A percentile compares a stretch with the other conserved stretches of the same genome.
These are phyloP conservation scores for Cyberlindnera veronae DNA, from an alignment of 805 yeast genomes.

Conservation along the genomic window DNA sequence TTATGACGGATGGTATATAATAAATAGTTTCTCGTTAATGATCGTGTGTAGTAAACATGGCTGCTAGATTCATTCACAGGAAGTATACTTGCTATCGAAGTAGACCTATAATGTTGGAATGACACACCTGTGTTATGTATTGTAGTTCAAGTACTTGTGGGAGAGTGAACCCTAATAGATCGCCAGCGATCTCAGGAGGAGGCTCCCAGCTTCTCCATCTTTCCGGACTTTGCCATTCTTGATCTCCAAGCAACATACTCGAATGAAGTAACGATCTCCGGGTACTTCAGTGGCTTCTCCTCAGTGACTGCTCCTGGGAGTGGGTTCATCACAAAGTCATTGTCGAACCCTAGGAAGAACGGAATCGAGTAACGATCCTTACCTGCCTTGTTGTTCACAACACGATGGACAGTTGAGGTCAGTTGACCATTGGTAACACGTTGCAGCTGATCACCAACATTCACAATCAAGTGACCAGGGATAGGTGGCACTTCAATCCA, in stretches of 20 bases:
- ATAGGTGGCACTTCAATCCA: slow-evolving; percentile 35
- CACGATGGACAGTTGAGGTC: slow-evolving; percentile 39
- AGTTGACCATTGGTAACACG: slow-evolving; percentile 37
- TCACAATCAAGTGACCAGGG: slow-evolving; percentile 33
- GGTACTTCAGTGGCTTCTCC: slow-evolving; percentile 19
- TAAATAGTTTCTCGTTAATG: too few relatives aligned
- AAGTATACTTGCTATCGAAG: too few relatives aligned
- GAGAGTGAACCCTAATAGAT: too few relatives aligned
- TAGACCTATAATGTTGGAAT: too few relatives aligned
- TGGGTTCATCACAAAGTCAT: slow-evolving; percentile 19
- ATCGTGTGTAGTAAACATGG: too few relatives aligned
- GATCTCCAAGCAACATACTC: slow-evolving; percentile 12
- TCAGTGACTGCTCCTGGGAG: slow-evolving; percentile 22
- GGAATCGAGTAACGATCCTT: slow-evolving; percentile 25
- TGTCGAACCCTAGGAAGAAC: slow-evolving; percentile 24
- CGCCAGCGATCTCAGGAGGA: too few relatives aligned
- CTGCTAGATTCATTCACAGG: too few relatives aligned
- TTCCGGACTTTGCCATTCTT: slow-evolving; percentile 9
- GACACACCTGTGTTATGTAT: too few relatives aligned
- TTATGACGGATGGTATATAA: too few relatives aligned
- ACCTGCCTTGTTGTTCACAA: slow-evolving; percentile 24
- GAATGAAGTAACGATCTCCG: slow-evolving; percentile 9
- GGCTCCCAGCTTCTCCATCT: slow-evolving; percentile 8
- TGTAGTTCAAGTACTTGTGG: too few relatives aligned
- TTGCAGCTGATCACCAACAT: slow-evolving; percentile 37